A percentile compares a stretch with the other conserved stretches of the same genome.
phyloP scores from a whole-genome alignment of 805 yeast genomes.

The Hanseniaspora clermontiae region DNA sequence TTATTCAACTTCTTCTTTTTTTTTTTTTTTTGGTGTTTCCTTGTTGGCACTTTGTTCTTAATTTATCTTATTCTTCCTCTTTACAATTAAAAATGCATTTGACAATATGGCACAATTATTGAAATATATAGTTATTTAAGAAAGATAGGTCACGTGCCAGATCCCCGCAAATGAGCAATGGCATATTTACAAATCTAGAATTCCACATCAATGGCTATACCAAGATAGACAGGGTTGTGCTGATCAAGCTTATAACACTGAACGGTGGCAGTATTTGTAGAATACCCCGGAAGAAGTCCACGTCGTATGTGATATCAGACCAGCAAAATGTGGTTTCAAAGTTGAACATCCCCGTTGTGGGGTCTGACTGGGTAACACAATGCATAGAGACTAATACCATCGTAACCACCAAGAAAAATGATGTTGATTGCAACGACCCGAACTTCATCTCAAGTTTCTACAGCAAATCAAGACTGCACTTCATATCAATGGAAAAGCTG shows the following conservation, averaged over 20 bases:
- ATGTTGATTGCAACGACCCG: constrained; percentile 60
- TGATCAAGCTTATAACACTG: constrained; percentile 56
- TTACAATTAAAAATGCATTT: too few species aligned
- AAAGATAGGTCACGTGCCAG: too few species aligned
- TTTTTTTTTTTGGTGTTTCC: too few species aligned
- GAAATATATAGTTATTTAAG: too few species aligned
- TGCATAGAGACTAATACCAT: constrained; percentile 38
- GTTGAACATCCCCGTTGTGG: constrained; percentile 49
- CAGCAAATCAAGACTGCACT: constrained; percentile 74
- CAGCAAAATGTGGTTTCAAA: constrained; percentile 43
- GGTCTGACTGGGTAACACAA: constrained; percentile 70
- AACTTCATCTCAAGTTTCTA: constrained; percentile 61
- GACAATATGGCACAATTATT: too few species aligned
- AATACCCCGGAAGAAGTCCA: constrained; percentile 55
- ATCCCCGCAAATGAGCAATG: background rate
- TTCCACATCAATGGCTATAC: constrained; percentile 87
- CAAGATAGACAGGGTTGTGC: constrained; percentile 56
- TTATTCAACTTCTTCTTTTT: too few species aligned
- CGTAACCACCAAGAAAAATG: constrained; percentile 27
- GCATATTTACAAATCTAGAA: constrained; percentile 47
- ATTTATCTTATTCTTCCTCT: background rate
- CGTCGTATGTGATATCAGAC: constrained; percentile 74
- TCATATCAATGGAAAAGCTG: constrained; percentile 75
- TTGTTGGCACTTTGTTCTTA: too few species aligned
- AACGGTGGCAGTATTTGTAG: constrained; percentile 74